Percentiles rank a stretch among this genome's conserved stretches.
Evolutionary conservation across 352 stramenopile species (phyloP).

Genomic region (Aphanomyces astaci): DNA sequence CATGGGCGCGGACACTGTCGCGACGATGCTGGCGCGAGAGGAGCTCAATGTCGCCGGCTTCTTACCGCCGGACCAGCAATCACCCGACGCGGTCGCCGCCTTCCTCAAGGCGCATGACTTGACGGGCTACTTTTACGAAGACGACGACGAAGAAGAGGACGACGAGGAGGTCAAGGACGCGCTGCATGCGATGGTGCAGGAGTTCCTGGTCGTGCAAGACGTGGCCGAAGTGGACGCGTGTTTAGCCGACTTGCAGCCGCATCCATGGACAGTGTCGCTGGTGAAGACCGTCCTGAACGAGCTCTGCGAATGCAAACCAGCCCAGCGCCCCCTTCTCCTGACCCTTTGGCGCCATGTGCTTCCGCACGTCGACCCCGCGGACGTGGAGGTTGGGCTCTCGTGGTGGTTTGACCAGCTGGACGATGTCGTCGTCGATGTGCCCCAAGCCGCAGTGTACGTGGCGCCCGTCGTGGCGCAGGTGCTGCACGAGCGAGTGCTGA

Average conservation of each 20-base stretch:
- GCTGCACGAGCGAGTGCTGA: not conserved
- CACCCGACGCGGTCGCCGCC: constrained; percentile 23
- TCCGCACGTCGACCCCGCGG: not conserved
- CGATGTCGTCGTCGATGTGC: constrained; percentile 15
- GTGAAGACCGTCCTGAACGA: constrained; percentile 18
- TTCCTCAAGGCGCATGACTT: constrained; percentile 39
- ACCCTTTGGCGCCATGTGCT: not conserved
- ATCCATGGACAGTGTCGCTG: not conserved
- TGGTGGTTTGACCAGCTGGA: constrained; percentile 19
- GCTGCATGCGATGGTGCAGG: constrained; percentile 62
- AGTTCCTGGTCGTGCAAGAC: constrained; percentile 73
- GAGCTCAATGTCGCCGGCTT: constrained; percentile 41
- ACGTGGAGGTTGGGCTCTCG: constrained; percentile 1
- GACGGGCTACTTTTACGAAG: constrained; percentile 47
- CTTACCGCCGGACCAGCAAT: constrained; percentile 38
- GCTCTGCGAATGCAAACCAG: constrained; percentile 18
- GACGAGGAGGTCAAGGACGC: constrained; percentile 51
- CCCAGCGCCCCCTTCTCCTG: constrained; percentile 2
- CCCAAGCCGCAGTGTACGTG: constrained; percentile 16
- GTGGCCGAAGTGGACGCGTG: constrained; percentile 64
- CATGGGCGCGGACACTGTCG: constrained; percentile 50
- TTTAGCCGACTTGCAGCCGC: constrained; percentile 44
- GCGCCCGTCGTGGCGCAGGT: constrained; percentile 2
- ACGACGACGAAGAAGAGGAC: constrained; percentile 36
- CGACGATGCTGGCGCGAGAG: constrained; percentile 72